Evolutionary conservation across 805 yeast species (phyloP).

Genomic region (Vanderwaltozyma tropicalis): DNA sequence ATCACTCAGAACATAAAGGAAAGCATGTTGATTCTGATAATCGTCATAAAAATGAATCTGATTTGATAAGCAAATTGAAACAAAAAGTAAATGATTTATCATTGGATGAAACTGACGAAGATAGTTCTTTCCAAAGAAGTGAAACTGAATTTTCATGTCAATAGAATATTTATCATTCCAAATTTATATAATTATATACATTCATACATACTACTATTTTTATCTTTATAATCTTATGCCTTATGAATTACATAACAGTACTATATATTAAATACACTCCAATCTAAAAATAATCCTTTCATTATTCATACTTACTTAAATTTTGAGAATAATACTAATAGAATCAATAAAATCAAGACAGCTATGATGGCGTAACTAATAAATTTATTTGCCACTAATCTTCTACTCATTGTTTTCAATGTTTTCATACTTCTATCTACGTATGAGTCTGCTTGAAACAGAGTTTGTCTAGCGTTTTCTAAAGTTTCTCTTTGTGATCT

Average conservation of each 20-base stretch:
- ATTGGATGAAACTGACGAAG: neutral
- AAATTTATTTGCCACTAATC: slow-evolving; percentile 83
- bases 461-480: slow-evolving; percentile 71
- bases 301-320: slow-evolving; percentile 37
- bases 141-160: slow-evolving; percentile 3
- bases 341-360: slow-evolving; percentile 67
- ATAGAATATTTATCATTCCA: neutral
- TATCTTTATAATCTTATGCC: too few species aligned
- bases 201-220: too few species aligned
- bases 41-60: slow-evolving; percentile 1
- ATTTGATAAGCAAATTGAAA: slow-evolving; percentile 1
- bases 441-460: slow-evolving; percentile 83
- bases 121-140: neutral
- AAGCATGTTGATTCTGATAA: neutral
- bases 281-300: neutral
- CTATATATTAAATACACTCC: too few species aligned
- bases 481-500: slow-evolving; percentile 92
- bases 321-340: slow-evolving; percentile 76
- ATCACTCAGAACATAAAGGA: neutral
- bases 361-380: slow-evolving; percentile 88
- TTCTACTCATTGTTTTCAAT: slow-evolving; percentile 79
- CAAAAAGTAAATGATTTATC: neutral
- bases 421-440: slow-evolving; percentile 86
- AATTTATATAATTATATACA: neutral
- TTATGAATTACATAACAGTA: too few species aligned